These are phyloP conservation scores for Neonectria hederae DNA, from an alignment of 2,329 filamentous ascomycete genomes.

Conservation along the genomic window DNA sequence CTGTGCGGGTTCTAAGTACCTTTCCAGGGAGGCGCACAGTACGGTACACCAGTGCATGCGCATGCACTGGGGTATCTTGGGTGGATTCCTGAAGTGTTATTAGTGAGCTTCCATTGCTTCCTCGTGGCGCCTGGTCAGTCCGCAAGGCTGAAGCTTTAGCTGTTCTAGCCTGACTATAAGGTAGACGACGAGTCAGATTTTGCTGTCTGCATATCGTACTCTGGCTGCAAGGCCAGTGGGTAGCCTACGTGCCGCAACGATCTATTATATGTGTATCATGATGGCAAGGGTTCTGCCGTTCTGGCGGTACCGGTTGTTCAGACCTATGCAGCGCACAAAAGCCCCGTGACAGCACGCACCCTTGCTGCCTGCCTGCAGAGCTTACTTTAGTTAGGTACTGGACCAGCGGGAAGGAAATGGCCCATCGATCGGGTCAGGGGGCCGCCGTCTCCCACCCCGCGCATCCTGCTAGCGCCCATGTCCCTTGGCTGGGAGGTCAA, in stretches of 20 bases:
- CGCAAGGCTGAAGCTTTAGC: conserved; percentile 1
- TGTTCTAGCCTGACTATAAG: neutral
- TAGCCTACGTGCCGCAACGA: neutral
- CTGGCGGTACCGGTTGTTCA: neutral
- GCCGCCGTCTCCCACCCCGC: neutral
- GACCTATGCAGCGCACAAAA: neutral
- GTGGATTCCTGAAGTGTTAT: neutral
- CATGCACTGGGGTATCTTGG: neutral
- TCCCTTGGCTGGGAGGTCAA: neutral
- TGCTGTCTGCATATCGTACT: neutral
- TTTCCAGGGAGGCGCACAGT: neutral
- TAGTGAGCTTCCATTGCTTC: neutral
- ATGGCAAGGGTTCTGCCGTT: neutral
- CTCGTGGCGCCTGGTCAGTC: neutral
- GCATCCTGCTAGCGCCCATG: neutral
- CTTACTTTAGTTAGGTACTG: too few species aligned
- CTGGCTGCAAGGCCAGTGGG: neutral
- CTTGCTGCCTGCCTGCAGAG: too few species aligned
- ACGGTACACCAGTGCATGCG: neutral
- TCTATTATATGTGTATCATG: neutral
- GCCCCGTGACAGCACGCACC: neutral
- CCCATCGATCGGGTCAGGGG: neutral
- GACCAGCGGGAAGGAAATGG: neutral
- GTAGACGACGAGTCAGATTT: neutral
- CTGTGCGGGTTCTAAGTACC: neutral